Conservation (phyloP, 2,329 filamentous ascomycete species). For the Exophiala alcalophila region DNA sequence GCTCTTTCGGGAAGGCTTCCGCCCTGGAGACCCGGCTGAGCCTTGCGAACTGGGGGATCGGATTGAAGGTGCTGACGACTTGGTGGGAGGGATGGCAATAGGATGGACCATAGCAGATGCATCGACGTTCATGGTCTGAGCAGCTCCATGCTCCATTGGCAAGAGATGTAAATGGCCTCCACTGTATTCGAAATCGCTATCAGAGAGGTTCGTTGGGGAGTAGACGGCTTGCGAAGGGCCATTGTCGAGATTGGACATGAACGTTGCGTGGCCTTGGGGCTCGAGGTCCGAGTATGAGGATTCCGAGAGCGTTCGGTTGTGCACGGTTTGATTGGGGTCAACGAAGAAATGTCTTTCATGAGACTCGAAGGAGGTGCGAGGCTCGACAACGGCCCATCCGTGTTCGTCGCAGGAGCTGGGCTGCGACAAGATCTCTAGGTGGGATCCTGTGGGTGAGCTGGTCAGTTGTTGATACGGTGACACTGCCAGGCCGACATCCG, state of each 20-base stretch:
- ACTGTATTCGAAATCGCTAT: constrained; percentile 57
- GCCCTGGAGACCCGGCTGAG: constrained; percentile 61
- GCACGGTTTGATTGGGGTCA: constrained; percentile 86
- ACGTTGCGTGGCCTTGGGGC: constrained; percentile 58
- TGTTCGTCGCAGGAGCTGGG: constrained; percentile 77
- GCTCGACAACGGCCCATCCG: constrained; percentile 80
- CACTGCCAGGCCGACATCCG: constrained; percentile 49
- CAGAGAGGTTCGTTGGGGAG: constrained; percentile 77
- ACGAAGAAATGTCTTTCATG: constrained; percentile 70
- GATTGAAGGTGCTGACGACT: constrained; percentile 54
- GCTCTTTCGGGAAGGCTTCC: constrained; percentile 68
- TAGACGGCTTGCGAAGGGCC: constrained; percentile 71
- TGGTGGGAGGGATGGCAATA: constrained; percentile 52
- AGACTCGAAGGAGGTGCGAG: constrained; percentile 68
- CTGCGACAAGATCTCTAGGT: constrained; percentile 81
- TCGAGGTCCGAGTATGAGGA: constrained; percentile 73
- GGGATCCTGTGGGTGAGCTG: constrained; percentile 73
- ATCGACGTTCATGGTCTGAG: constrained; percentile 55
- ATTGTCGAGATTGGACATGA: constrained; percentile 78
- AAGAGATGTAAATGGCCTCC: constrained; percentile 39
- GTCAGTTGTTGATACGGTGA: constrained; percentile 43
- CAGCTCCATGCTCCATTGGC: constrained; percentile 41
- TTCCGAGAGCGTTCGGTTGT: constrained; percentile 81
- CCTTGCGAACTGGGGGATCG: constrained; percentile 61
- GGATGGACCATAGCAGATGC: constrained; percentile 66